phyloP scores from a whole-genome alignment of 805 yeast species.

The Ogataea henricii region DNA sequence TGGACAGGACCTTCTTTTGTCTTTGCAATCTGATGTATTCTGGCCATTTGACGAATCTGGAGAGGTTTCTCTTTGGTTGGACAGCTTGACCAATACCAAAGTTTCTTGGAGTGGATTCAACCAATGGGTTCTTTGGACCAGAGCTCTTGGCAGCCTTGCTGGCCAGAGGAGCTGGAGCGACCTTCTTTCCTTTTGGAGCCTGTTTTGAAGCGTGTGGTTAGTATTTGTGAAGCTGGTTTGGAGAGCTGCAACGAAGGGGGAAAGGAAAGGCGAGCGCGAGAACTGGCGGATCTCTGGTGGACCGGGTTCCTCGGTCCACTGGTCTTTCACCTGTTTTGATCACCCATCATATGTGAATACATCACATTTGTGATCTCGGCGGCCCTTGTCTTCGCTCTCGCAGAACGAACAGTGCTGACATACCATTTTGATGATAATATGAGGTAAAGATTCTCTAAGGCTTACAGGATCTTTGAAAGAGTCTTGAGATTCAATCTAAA shows the following conservation, averaged over 20 bases:
- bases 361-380: no score
- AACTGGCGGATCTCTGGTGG: no score
- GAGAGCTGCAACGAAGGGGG: no score
- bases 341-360: no score
- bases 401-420: no score
- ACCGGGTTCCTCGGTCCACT: no score
- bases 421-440: constrained; percentile 12
- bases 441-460: constrained; percentile 4
- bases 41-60: constrained; percentile 99
- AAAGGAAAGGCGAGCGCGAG: not conserved
- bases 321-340: no score
- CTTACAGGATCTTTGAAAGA: not conserved
- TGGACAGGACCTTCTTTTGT: constrained; percentile 93
- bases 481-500: not conserved
- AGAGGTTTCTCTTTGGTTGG: constrained; percentile 94
- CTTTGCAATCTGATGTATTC: constrained; percentile 97
- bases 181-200: constrained; percentile 68
- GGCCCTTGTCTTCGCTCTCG: no score
- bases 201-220: constrained; percentile 13
- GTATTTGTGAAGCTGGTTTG: constrained; percentile 1
- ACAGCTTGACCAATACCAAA: constrained; percentile 96
- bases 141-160: constrained; percentile 58
- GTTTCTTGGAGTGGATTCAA: constrained; percentile 87
- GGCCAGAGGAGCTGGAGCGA: constrained; percentile 98
- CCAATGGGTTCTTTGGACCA: constrained; percentile 73